phyloP scores from a whole-genome alignment of 768 basidiomycete genomes.

The Lepiota venenata region DNA sequence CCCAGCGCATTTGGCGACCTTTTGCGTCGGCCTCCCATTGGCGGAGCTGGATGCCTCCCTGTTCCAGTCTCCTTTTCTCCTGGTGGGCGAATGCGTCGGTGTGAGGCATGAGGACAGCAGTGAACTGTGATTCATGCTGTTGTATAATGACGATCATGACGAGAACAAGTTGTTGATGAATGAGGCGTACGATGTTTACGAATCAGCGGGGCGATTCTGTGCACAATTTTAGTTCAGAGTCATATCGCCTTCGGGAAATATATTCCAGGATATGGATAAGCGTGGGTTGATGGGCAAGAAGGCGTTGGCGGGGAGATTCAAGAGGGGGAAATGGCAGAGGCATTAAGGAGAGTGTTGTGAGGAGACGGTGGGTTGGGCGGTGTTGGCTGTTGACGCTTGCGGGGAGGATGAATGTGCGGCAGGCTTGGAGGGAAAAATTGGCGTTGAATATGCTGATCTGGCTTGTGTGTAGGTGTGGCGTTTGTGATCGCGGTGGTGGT shows the following conservation, averaged over 20 bases:
- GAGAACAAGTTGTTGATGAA: conserved; percentile 70
- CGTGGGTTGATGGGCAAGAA: conserved; percentile 77
- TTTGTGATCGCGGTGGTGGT: conserved; percentile 96
- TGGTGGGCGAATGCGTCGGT: no score
- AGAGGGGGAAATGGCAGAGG: conserved; percentile 87
- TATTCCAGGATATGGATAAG: conserved; percentile 87
- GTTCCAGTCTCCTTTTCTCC: no score
- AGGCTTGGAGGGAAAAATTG: conserved; percentile 98
- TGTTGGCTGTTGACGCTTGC: conserved; percentile 72
- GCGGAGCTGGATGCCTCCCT: no score
- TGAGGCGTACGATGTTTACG: conserved; percentile 81
- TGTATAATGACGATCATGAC: conserved; percentile 75
- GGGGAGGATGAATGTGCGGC: conserved; percentile 92
- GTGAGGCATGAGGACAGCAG: no score
- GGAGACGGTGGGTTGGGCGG: conserved; percentile 83
- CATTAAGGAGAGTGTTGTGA: conserved; percentile 79
- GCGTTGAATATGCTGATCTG: conserved; percentile 95
- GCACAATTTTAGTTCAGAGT: conserved; percentile 87
- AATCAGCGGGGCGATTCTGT: conserved; percentile 73
- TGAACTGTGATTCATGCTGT: no score
- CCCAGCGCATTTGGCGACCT: no score
- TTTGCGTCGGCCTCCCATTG: no score
- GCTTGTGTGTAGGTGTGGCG: conserved; percentile 81
- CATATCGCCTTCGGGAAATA: conserved; percentile 91
- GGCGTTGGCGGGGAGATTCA: conserved; percentile 79